Conservation (phyloP, 1,284 basidiomycete genomes). For the Ceratobasidium sp. region DNA sequence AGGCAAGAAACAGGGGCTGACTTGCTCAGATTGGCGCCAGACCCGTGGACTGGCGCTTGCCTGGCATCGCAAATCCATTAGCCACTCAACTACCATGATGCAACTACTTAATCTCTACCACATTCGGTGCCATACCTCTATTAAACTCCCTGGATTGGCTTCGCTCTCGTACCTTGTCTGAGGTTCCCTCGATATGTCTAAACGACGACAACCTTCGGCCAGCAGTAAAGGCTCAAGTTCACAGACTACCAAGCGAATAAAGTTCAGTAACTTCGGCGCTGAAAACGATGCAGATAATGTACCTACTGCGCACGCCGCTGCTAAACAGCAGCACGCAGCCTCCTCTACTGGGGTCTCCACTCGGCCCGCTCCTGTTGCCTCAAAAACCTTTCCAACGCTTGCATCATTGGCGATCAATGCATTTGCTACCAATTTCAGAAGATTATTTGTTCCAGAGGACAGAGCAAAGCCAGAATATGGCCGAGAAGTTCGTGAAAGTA, state of each 20-base stretch:
- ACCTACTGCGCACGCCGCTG: conserved; percentile 21
- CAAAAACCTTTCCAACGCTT: conserved; percentile 8
- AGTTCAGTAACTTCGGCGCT: conserved; percentile 25
- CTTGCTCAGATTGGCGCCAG: not conserved
- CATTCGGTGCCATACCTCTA: not conserved
- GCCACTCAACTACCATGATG: not conserved
- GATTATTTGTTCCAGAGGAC: conserved; percentile 56
- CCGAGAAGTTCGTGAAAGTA: conserved; percentile 52
- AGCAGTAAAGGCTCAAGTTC: not conserved
- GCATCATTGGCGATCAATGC: conserved; percentile 16
- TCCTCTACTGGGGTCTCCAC: conserved; percentile 13
- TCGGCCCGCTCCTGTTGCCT: not conserved
- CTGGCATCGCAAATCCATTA: not conserved
- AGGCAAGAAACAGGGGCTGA: too few relatives aligned
- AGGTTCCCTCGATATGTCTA: not conserved
- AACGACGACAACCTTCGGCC: conserved; percentile 14
- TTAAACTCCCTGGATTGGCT: not conserved
- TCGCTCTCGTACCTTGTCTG: not conserved
- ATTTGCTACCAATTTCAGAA: conserved; percentile 62
- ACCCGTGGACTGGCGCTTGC: not conserved
- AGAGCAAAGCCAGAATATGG: conserved; percentile 53
- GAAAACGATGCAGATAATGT: conserved; percentile 15
- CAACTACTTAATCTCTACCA: not conserved
- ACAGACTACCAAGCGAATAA: conserved; percentile 12
- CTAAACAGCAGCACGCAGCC: conserved; percentile 4